Conservation (phyloP, 805 yeast species). For the Brettanomyces nanus region DNA sequence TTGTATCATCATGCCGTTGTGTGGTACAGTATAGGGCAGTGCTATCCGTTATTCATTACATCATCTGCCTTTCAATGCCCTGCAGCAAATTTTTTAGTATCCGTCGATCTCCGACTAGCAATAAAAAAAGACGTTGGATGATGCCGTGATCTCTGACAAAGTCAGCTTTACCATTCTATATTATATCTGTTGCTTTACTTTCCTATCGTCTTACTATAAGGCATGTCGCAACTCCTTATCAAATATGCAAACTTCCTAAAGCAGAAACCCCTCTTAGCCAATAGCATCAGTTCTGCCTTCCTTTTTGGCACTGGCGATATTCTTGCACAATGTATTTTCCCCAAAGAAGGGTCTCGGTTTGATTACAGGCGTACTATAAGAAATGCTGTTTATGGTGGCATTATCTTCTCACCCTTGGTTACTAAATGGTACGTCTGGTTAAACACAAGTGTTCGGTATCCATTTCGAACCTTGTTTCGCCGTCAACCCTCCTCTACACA, state of each 20-base stretch:
- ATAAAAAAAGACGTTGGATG: too few species aligned
- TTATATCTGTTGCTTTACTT: too few species aligned
- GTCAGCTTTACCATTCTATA: too few species aligned
- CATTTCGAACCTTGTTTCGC: constrained; percentile 13
- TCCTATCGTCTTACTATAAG: too few species aligned
- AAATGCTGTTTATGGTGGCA: constrained; percentile 62
- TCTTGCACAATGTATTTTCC: constrained; percentile 55
- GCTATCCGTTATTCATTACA: too few species aligned
- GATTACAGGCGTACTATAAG: constrained; percentile 53
- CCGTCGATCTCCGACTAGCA: too few species aligned
- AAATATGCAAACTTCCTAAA: constrained; percentile 1
- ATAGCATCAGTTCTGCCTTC: constrained; percentile 8
- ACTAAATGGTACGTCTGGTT: constrained; percentile 60
- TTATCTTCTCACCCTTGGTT: constrained; percentile 70
- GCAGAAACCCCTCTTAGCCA: constrained; percentile 2
- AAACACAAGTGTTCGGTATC: constrained; percentile 30
- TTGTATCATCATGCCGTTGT: too few species aligned
- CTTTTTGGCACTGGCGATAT: constrained; percentile 71
- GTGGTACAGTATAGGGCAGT: too few species aligned
- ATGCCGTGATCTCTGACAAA: too few species aligned
- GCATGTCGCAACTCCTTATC: background rate
- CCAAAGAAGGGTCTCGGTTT: constrained; percentile 25
- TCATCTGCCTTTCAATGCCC: too few species aligned
- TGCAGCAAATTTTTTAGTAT: too few species aligned
- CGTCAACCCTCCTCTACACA: constrained; percentile 3